These are phyloP conservation scores for Mycena chlorophos DNA, from an alignment of 768 basidiomycete genomes.

Conservation along the genomic window DNA sequence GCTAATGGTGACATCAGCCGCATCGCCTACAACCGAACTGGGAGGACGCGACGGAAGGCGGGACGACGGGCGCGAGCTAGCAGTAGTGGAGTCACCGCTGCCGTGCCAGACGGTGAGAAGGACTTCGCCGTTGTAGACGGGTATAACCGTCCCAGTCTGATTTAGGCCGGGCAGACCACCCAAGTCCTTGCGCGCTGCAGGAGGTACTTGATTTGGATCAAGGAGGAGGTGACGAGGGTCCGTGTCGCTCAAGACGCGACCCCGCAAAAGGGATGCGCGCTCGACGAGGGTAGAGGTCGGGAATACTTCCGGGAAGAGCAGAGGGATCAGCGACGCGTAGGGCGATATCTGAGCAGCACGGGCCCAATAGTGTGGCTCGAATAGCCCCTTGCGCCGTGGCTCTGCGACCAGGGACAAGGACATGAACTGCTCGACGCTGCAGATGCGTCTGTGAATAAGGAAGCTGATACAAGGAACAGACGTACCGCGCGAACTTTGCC, in stretches of 20 bases:
- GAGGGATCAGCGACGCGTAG: slow-evolving; percentile 55
- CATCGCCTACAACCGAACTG: slow-evolving; percentile 54
- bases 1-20: slow-evolving; percentile 45
- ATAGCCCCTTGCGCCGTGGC: slow-evolving; percentile 69
- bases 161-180: slow-evolving; percentile 42
- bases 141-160: slow-evolving; percentile 67
- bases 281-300: slow-evolving; percentile 70
- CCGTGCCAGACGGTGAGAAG: slow-evolving; percentile 65
- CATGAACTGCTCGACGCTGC: slow-evolving; percentile 75
- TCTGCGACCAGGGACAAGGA: slow-evolving; percentile 75
- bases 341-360: slow-evolving; percentile 40
- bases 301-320: slow-evolving; percentile 75
- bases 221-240: slow-evolving; percentile 63
- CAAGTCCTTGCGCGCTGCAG: slow-evolving; percentile 33
- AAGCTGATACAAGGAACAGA: slow-evolving; percentile 5
- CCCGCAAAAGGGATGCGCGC: slow-evolving; percentile 60
- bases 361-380: slow-evolving; percentile 77
- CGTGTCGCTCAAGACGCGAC: slow-evolving; percentile 68
- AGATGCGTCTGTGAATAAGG: slow-evolving; percentile 4
- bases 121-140: slow-evolving; percentile 74
- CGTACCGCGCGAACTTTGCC: slow-evolving; percentile 62
- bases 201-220: slow-evolving; percentile 42
- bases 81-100: slow-evolving; percentile 42
- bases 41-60: slow-evolving; percentile 69
- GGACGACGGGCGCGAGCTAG: slow-evolving; percentile 57